Conservation (phyloP, 2,329 filamentous ascomycete genomes). For the Pyrenophora teres region DNA sequence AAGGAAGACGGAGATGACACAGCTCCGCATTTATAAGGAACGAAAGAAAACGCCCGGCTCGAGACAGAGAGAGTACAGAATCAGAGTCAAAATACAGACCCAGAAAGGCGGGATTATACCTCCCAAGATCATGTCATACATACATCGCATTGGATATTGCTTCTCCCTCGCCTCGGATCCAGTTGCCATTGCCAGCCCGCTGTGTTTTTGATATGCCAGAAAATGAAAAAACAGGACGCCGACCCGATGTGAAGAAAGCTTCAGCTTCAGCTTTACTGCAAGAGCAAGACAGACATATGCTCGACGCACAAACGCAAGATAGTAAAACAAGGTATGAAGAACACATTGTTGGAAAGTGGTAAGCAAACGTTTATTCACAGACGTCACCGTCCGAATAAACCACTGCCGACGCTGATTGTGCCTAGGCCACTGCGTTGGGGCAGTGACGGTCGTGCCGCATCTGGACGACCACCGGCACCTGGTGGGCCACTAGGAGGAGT, state of each 20-base stretch:
- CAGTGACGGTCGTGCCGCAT: slow-evolving; percentile 27
- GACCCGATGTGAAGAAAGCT: not conserved
- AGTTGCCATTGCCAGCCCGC: not conserved
- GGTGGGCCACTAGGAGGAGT: slow-evolving; percentile 22
- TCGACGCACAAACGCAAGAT: not conserved
- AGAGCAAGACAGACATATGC: not conserved
- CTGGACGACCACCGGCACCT: slow-evolving; percentile 30
- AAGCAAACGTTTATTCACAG: not conserved
- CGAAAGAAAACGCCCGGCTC: no score
- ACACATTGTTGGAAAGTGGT: not conserved
- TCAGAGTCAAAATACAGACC: no score
- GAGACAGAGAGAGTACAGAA: no score
- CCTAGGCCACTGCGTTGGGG: slow-evolving; percentile 39
- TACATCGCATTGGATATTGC: no score
- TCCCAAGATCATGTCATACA: no score
- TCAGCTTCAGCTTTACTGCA: not conserved
- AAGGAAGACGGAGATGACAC: no score
- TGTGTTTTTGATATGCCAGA: not conserved
- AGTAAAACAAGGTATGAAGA: slow-evolving; percentile 10
- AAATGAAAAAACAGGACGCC: not conserved
- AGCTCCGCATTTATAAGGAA: no score
- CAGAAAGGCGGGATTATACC: no score
- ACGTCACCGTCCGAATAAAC: slow-evolving; percentile 39
- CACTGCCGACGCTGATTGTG: slow-evolving; percentile 39
- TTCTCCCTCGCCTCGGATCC: no score